A percentile compares a stretch with the other conserved stretches of the same genome.
Evolutionary conservation across 352 stramenopile genomes (phyloP).

Genomic region (Phytophthora hibernalis): DNA sequence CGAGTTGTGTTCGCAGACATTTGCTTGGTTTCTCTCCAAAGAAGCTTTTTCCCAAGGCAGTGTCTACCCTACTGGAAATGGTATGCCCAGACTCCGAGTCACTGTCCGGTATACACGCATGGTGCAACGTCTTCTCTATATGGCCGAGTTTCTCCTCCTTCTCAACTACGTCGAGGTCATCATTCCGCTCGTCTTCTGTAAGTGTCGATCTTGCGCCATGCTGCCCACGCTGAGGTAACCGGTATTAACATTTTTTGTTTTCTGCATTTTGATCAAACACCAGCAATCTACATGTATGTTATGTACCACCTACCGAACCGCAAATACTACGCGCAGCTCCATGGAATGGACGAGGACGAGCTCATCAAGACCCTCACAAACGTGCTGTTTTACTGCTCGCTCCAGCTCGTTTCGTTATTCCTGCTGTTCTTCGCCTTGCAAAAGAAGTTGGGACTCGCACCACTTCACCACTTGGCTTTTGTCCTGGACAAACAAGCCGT

Average conservation of each 20-base stretch:
- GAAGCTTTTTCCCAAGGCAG: background rate
- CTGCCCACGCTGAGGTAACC: too few species aligned
- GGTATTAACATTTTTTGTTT: background rate
- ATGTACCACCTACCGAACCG: constrained; percentile 45
- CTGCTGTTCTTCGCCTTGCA: constrained; percentile 31
- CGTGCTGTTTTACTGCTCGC: constrained; percentile 43
- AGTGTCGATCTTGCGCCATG: background rate
- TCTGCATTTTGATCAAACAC: background rate
- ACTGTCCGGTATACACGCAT: constrained; percentile 16
- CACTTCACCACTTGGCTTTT: constrained; percentile 43
- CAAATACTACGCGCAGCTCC: constrained; percentile 39
- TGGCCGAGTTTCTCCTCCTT: constrained; percentile 37
- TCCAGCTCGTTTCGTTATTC: constrained; percentile 50
- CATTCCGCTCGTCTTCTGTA: constrained; percentile 37
- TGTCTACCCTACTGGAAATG: background rate
- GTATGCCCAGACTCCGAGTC: constrained; percentile 1
- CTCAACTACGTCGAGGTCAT: constrained; percentile 45
- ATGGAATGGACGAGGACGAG: constrained; percentile 15
- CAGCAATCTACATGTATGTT: constrained; percentile 37
- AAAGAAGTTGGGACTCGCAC: constrained; percentile 35
- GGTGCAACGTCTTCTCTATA: constrained; percentile 27
- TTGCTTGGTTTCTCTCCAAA: background rate
- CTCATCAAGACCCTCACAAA: constrained; percentile 35
- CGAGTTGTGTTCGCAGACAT: background rate
- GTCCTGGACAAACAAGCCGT: constrained; percentile 42